These are phyloP conservation scores for Cydonia oblonga DNA, from an alignment of 331 rosid genomes.

Conservation along the genomic window DNA sequence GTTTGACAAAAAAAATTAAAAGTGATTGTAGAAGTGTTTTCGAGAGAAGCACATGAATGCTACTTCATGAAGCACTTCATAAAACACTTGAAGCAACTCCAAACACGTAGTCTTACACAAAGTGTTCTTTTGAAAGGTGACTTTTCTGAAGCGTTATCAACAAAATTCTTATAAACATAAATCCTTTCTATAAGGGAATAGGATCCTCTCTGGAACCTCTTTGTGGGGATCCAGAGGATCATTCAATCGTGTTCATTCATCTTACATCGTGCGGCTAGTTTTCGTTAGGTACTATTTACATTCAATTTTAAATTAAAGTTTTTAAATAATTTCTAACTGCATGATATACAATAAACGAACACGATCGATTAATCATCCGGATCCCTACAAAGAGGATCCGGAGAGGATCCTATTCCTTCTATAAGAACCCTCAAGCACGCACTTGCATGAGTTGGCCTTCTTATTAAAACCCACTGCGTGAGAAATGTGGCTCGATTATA, in stretches of 20 bases:
- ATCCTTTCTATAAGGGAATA: too few relatives aligned
- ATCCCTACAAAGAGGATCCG: too few relatives aligned
- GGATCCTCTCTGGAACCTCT: too few relatives aligned
- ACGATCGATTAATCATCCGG: too few relatives aligned
- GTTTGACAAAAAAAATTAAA: not conserved
- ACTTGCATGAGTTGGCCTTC: not conserved
- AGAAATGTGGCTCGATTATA: not conserved
- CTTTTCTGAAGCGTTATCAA: not conserved
- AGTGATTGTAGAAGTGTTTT: not conserved
- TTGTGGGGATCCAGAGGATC: too few relatives aligned
- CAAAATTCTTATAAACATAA: not conserved
- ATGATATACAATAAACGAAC: accelerated
- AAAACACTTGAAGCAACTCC: not conserved
- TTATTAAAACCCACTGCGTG: not conserved
- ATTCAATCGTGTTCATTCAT: too few relatives aligned
- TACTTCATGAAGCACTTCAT: not conserved
- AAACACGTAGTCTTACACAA: not conserved
- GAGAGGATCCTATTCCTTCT: too few relatives aligned
- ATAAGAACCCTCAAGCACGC: not conserved
- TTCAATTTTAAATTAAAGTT: too few relatives aligned
- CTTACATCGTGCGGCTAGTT: too few relatives aligned
- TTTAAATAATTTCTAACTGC: too few relatives aligned
- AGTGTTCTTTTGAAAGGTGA: not conserved
- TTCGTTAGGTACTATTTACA: too few relatives aligned
- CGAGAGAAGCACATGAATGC: not conserved